phyloP scores from a whole-genome alignment of 345 rosid species.

The rapeseed (Brassica napus) region DNA sequence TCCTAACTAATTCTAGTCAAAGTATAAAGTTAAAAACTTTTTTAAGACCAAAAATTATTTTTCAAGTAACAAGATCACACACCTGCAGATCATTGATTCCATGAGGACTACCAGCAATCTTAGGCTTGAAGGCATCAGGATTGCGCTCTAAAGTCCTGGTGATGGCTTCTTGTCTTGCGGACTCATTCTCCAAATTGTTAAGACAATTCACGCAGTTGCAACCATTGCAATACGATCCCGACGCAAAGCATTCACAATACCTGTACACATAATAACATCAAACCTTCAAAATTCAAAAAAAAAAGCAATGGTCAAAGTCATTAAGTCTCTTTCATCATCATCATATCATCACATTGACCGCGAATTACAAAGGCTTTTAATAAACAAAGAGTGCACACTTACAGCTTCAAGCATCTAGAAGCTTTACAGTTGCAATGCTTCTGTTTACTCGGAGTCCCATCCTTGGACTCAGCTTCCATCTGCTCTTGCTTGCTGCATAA shows the following conservation, averaged over 20 bases:
- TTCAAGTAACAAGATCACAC: conserved; percentile 32
- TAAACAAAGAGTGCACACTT: conserved; percentile 34
- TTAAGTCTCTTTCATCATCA: background rate
- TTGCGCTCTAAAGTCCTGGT: conserved; percentile 59
- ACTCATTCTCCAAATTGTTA: conserved; percentile 70
- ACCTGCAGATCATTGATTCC: conserved; percentile 55
- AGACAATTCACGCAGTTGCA: conserved; percentile 79
- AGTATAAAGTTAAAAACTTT: background rate
- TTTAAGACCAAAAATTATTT: no score
- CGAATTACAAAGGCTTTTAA: background rate
- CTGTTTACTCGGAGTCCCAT: conserved; percentile 61
- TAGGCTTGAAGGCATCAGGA: conserved; percentile 74
- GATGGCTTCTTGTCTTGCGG: conserved; percentile 62
- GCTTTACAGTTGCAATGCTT: conserved; percentile 78
- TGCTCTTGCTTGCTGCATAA: conserved; percentile 52
- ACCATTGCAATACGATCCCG: conserved; percentile 71
- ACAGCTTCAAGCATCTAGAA: conserved; percentile 83
- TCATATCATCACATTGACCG: background rate
- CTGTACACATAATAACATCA: conserved; percentile 38
- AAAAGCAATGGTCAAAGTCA: background rate
- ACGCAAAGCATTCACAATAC: conserved; percentile 91
- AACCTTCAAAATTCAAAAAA: background rate
- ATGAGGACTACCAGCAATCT: conserved; percentile 66
- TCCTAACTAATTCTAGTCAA: background rate
- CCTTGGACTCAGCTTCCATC: conserved; percentile 46